Conservation (phyloP, 2,329 filamentous ascomycete genomes). For the Trichoderma citrinoviride region DNA sequence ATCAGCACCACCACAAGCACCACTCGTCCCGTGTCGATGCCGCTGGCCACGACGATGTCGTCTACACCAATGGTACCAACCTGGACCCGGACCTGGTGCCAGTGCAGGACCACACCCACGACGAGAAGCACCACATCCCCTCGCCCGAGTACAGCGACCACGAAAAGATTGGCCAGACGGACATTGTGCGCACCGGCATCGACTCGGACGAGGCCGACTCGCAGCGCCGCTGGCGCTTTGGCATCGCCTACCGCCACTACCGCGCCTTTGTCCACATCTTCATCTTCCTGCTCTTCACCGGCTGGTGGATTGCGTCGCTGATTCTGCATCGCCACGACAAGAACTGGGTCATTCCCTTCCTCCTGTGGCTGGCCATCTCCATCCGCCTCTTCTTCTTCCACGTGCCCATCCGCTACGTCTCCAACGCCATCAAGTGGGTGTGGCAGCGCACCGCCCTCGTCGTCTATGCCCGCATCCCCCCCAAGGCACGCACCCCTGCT, state of each 20-base stretch:
- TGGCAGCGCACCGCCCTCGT: constrained; percentile 66
- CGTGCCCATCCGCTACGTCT: constrained; percentile 64
- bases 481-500: constrained; percentile 60
- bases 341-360: constrained; percentile 82
- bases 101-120: constrained; percentile 29
- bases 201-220: constrained; percentile 28
- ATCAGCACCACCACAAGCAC: constrained; percentile 44
- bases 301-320: constrained; percentile 75
- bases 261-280: constrained; percentile 47
- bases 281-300: constrained; percentile 46
- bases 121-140: constrained; percentile 30
- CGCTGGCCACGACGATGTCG: constrained; percentile 41
- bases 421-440: constrained; percentile 61
- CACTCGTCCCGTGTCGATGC: constrained; percentile 39
- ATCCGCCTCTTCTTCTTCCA: constrained; percentile 73
- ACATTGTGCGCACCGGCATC: constrained; percentile 32
- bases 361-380: constrained; percentile 72
- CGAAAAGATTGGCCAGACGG: constrained; percentile 37
- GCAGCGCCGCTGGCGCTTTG: constrained; percentile 28
- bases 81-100: constrained; percentile 38
- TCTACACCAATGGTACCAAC: constrained; percentile 46
- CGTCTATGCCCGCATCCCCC: constrained; percentile 61
- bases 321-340: constrained; percentile 68
- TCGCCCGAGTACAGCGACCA: constrained; percentile 41
- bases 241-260: constrained; percentile 44